Evolutionary conservation across 2,329 filamentous ascomycete genomes (phyloP).

Genomic region (Epichloe sibirici): DNA sequence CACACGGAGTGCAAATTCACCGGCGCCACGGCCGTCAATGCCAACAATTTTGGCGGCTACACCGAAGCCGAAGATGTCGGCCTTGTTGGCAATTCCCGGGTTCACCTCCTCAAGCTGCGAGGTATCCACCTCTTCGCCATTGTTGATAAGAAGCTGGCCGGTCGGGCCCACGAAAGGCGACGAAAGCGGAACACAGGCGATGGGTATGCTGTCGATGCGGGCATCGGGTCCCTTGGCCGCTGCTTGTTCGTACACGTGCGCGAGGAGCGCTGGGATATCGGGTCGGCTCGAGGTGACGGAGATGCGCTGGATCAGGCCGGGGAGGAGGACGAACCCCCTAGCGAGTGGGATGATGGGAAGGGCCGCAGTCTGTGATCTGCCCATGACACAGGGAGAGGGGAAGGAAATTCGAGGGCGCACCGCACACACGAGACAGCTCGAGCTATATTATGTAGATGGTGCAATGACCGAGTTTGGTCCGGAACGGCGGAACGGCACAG

Average conservation of each 20-base stretch:
- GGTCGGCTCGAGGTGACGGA: conserved; percentile 67
- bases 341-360: conserved; percentile 76
- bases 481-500: neutral
- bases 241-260: conserved; percentile 69
- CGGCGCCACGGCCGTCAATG: conserved; percentile 61
- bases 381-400: conserved; percentile 19
- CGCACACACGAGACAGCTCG: neutral
- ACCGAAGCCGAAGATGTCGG: conserved; percentile 72
- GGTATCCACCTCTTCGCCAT: conserved; percentile 40
- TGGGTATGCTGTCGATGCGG: conserved; percentile 55
- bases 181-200: conserved; percentile 77
- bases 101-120: conserved; percentile 36
- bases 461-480: neutral
- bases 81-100: conserved; percentile 47
- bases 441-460: neutral
- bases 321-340: conserved; percentile 69
- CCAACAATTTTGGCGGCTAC: conserved; percentile 69
- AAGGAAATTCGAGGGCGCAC: neutral
- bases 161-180: conserved; percentile 62
- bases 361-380: conserved; percentile 29
- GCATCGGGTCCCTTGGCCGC: conserved; percentile 54
- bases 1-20: conserved; percentile 73
- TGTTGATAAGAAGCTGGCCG: conserved; percentile 63
- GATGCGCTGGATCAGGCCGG: conserved; percentile 74
- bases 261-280: conserved; percentile 80